phyloP scores from a whole-genome alignment of 2,329 filamentous ascomycete genomes.

The Pseudopithomyces maydicus region DNA sequence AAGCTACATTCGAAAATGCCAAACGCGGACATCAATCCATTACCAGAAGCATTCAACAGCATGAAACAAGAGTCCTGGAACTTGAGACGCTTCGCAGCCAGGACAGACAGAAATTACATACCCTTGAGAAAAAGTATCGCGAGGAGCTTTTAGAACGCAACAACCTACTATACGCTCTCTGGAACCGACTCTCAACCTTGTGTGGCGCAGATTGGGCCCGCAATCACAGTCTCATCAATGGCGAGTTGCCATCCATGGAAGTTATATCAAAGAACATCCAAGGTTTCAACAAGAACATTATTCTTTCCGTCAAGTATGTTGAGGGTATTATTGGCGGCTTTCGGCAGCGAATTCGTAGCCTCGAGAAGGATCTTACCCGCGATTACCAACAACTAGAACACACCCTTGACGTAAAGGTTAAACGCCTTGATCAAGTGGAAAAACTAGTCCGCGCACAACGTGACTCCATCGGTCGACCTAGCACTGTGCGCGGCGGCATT shows the following conservation, averaged over 20 bases:
- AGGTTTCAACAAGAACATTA: slow-evolving; percentile 86
- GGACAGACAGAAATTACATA: slow-evolving; percentile 76
- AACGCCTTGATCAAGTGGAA: slow-evolving; percentile 88
- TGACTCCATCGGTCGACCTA: slow-evolving; percentile 44
- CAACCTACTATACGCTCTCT: slow-evolving; percentile 82
- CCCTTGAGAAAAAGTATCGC: slow-evolving; percentile 78
- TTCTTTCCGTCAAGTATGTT: slow-evolving; percentile 84
- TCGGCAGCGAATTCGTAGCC: slow-evolving; percentile 75
- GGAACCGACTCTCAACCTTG: slow-evolving; percentile 83
- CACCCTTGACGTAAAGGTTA: slow-evolving; percentile 76
- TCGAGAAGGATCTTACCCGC: slow-evolving; percentile 89
- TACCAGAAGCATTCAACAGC: slow-evolving; percentile 81
- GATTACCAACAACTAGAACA: slow-evolving; percentile 88
- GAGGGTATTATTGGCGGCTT: slow-evolving; percentile 80
- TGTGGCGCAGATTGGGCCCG: slow-evolving; percentile 94
- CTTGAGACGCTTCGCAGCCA: slow-evolving; percentile 79
- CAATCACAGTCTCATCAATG: slow-evolving; percentile 85
- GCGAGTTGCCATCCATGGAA: slow-evolving; percentile 82
- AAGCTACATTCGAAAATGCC: slow-evolving; percentile 84
- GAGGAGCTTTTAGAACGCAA: slow-evolving; percentile 92
- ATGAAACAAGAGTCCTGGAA: slow-evolving; percentile 83
- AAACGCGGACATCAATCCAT: slow-evolving; percentile 88
- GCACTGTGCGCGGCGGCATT: slow-evolving; percentile 45
- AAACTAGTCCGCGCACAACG: slow-evolving; percentile 62
- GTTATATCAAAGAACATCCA: slow-evolving; percentile 84